phyloP scores from a whole-genome alignment of 257 asterid species.

The Nicotiana paniculata region DNA sequence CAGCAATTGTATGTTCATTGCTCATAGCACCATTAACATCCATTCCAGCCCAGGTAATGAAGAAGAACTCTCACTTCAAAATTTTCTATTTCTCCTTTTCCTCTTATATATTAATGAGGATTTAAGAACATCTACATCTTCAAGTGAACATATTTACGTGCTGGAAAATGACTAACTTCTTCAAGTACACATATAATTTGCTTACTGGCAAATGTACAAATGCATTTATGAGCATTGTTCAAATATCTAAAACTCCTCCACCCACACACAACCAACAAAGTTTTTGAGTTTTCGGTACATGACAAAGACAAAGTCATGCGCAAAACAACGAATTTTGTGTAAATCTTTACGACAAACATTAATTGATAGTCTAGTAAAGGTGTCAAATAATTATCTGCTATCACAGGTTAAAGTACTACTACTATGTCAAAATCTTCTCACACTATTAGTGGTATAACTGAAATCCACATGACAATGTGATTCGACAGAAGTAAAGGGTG shows the following conservation, averaged over 20 bases:
- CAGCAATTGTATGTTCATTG: conserved; percentile 43
- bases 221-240: not conserved
- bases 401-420: no score
- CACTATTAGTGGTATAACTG: no score
- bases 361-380: no score
- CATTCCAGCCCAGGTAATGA: conserved; percentile 43
- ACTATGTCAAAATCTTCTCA: no score
- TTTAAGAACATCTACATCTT: not conserved
- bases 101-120: not conserved
- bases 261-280: not conserved
- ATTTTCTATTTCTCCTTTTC: not conserved
- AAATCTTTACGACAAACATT: no score
- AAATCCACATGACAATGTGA: not conserved
- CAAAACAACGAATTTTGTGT: no score
- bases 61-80: not conserved
- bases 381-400: no score
- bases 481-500: conserved; percentile 28
- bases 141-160: not conserved
- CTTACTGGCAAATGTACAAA: not conserved
- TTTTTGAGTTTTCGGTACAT: not conserved
- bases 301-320: not conserved
- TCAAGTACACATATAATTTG: not conserved
- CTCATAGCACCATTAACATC: conserved; percentile 48
- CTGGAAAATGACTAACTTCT: not conserved
- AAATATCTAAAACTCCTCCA: not conserved